Evolutionary conservation across 1,284 basidiomycete genomes (phyloP), one percentile per base, ranked within the genome.

Genomic region (Tilletia walkeri): DNA sequence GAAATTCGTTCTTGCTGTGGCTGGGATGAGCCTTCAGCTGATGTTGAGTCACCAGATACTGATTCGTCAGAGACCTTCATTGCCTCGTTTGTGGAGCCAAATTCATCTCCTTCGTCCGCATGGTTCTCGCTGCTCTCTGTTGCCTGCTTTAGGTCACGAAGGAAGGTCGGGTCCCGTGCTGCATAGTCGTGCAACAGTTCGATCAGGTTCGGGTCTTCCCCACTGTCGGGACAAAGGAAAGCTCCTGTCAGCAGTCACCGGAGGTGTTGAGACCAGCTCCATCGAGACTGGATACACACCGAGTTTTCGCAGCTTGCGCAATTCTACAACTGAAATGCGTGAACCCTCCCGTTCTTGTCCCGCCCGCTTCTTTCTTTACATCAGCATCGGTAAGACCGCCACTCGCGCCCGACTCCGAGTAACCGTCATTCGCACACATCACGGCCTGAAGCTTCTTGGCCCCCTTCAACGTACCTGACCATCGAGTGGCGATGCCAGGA

Each of bases 401-500:
- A 45, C 9, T 9, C 14, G 41, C 6, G 3, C n/a, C 67, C 12
- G 54, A 16, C 16, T 69, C 39, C 20, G 68, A 68, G 66, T 78
- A 79, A 9, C 74, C 78, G 18, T 72, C 69, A 24, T 79, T 79
- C 39, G 76, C 76, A 45, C 76, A 78, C 76, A 79, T 78, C 56
- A 79, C 75, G 7, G 75, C 75, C 48, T 79, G 73, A 0, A 79
- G 65, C 18, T 75, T 59, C 47, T 77, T 79, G 3, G 69, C 71
- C 45, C 75, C 75, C 48, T 73, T 71, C 36, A 78, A 48, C 14
- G 76, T 72, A 41, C 78, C 76, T 0, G 73, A 72, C 78, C 78
- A 79, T 39, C 78, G 73, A 0, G 75, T 79, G 0, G 78, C 78
- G 38, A 79, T 78, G 30, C 68, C 68, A 0, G 78, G 78, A 65